Base-by-base conservation (phyloP, 2,329 filamentous ascomycete species). In the Chaetomiaceae sp. region DNA sequence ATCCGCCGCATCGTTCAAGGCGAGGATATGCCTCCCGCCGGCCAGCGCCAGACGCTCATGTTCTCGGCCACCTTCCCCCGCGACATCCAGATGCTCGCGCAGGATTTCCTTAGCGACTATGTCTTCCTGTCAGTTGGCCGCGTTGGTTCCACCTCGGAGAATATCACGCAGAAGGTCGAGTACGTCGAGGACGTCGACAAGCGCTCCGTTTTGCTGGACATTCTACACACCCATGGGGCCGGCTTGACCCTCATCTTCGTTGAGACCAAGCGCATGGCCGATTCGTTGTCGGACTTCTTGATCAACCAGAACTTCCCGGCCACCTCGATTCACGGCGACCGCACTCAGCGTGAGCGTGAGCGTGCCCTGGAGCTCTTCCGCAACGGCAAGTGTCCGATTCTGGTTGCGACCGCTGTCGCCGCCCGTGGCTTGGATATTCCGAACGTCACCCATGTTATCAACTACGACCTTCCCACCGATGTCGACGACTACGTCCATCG, bases 191-290 rank as follows among this genome's bases (percentile, higher is more conserved):
- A 97, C 65, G 75, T 83, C 58, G 94, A 99, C 81, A 99, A 99
- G 85, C 90, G 91, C 70, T 97, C 94, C 52, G 91, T 97, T 59
- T 84, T 99, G 44, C 83, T 99, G 56, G 94, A 99, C 66, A 97
- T 99, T 61, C 85, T 99, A 51, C 92, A 97, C 80, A 96, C 90
- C 37, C 90, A 96, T 66, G 89, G 86, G 55, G 87, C 77, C 57
- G 91, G 91, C 67, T 80, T 97, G 57, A 97, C 92, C 14, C 78
- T 99, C 58, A 96, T 99, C 69, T 99, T 99, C 75, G 94, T 99
- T 59, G 94, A 97, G 80, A 97, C 94, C 57, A 99, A 99, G 86
- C 92, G 94, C 65, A 97, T 97, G 91, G 94, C 94, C 56, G 94
- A 99, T 73, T 92, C 91, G 14, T 80, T 99, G 50, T 97, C 91